Evolutionary conservation across 1,284 basidiomycete species (phyloP).

Genomic region (Trichosporon coremiiforme): DNA sequence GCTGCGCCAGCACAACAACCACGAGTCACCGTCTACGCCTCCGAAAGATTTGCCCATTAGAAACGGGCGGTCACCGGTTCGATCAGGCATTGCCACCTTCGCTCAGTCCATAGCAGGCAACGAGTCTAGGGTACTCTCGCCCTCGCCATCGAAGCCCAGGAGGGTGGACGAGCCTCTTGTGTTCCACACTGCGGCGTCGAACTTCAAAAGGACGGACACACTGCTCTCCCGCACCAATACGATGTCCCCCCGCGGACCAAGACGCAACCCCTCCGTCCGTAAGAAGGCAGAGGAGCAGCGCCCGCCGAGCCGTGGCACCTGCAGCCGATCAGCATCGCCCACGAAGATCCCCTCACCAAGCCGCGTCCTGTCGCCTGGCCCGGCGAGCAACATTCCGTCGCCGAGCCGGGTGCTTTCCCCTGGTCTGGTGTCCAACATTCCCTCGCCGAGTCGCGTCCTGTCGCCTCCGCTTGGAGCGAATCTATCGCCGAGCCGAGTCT

Average conservation of each 20-base stretch:
- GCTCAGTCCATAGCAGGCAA: slow-evolving; percentile 10
- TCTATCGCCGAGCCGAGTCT: neutral
- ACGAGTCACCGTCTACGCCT: slow-evolving; percentile 5
- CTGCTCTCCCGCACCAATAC: slow-evolving; percentile 22
- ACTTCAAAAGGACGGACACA: neutral
- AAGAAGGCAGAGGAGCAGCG: slow-evolving; percentile 2
- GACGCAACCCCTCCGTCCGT: slow-evolving; percentile 13
- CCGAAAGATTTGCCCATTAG: slow-evolving; percentile 10
- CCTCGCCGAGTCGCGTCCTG: neutral
- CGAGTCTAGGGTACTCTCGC: slow-evolving; percentile 9
- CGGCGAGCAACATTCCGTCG: neutral
- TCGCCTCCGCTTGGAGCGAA: neutral
- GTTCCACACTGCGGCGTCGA: slow-evolving; percentile 1
- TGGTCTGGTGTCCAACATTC: neutral
- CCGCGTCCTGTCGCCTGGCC: neutral
- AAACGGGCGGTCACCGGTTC: slow-evolving; percentile 1
- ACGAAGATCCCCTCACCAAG: slow-evolving; percentile 10
- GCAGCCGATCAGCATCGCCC: neutral
- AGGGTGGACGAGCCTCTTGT: neutral
- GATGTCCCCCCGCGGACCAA: slow-evolving; percentile 26
- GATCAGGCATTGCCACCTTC: slow-evolving; percentile 11
- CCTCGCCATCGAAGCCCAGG: neutral
- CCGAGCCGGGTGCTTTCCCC: slow-evolving; percentile 9
- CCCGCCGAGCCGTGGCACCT: neutral
- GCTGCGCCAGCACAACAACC: slow-evolving; percentile 26